Evolutionary conservation across 2,329 filamentous ascomycete species (phyloP).

Genomic region (Fusarium sp.): DNA sequence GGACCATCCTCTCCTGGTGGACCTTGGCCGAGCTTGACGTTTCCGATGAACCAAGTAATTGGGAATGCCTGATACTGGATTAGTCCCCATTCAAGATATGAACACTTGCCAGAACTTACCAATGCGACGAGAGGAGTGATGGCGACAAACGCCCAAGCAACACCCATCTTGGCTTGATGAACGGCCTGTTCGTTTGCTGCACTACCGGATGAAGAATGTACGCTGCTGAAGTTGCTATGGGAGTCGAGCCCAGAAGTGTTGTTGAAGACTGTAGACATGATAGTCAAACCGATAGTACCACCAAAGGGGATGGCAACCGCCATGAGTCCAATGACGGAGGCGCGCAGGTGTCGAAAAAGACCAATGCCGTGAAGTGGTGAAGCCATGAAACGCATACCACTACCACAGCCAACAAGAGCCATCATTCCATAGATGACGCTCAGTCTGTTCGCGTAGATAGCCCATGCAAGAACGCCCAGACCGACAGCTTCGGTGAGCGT

Average conservation of each 20-base stretch:
- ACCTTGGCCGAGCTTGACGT: slow-evolving; percentile 47
- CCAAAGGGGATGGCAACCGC: slow-evolving; percentile 71
- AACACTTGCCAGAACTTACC: slow-evolving; percentile 42
- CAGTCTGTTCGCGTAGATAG: slow-evolving; percentile 61
- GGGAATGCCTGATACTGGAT: slow-evolving; percentile 41
- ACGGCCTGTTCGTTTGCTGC: slow-evolving; percentile 28
- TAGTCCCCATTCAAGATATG: not conserved
- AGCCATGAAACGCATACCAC: slow-evolving; percentile 74
- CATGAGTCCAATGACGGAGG: slow-evolving; percentile 70
- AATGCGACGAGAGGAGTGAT: slow-evolving; percentile 68
- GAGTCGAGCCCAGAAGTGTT: slow-evolving; percentile 58
- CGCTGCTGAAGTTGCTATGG: slow-evolving; percentile 40
- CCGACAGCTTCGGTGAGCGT: slow-evolving; percentile 68
- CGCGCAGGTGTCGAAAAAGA: slow-evolving; percentile 68
- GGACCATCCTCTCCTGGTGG: slow-evolving; percentile 43
- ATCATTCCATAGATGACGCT: slow-evolving; percentile 73
- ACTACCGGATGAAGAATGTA: slow-evolving; percentile 28
- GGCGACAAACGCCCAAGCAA: slow-evolving; percentile 74
- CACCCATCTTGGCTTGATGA: slow-evolving; percentile 58
- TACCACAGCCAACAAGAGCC: slow-evolving; percentile 71
- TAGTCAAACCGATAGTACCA: slow-evolving; percentile 72
- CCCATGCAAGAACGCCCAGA: slow-evolving; percentile 68
- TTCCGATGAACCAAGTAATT: slow-evolving; percentile 47
- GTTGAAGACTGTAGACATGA: slow-evolving; percentile 78
- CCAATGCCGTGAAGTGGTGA: slow-evolving; percentile 71